These are phyloP conservation scores for Phytophthora aleatoria DNA, from an alignment of 352 stramenopile species.

Conservation along the genomic window DNA sequence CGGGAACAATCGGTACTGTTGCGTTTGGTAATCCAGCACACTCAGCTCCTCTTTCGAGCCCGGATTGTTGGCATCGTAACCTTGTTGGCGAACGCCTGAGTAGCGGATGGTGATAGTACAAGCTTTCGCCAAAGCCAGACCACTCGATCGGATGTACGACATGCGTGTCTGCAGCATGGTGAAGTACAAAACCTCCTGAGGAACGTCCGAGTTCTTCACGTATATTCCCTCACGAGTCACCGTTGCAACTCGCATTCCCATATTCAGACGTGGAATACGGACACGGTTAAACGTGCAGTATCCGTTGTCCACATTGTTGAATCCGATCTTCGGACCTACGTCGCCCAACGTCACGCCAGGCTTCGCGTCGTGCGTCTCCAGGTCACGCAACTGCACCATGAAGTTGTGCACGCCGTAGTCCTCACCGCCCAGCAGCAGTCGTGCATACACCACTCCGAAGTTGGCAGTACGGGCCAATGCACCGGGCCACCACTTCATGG, in stretches of 20 bases:
- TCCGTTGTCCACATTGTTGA: conserved; percentile 79
- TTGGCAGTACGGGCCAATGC: conserved; percentile 95
- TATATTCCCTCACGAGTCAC: conserved; percentile 72
- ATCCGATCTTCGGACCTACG: conserved; percentile 72
- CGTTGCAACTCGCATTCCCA: conserved; percentile 66
- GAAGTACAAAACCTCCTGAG: conserved; percentile 71
- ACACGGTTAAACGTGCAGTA: conserved; percentile 66
- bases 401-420: conserved; percentile 97
- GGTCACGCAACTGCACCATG: conserved; percentile 93
- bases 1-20: conserved; percentile 95
- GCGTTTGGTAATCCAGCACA: conserved; percentile 95
- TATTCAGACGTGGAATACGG: conserved; percentile 63
- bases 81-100: conserved; percentile 92
- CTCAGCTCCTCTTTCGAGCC: conserved; percentile 74
- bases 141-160: conserved; percentile 58
- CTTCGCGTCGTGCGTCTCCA: conserved; percentile 72
- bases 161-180: conserved; percentile 85
- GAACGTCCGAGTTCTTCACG: conserved; percentile 51
- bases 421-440: conserved; percentile 81
- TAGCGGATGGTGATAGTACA: conserved; percentile 95
- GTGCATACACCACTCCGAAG: conserved; percentile 87
- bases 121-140: conserved; percentile 79
- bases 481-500: conserved; percentile 97
- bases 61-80: conserved; percentile 64
- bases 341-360: conserved; percentile 64